Conservation (phyloP, 192 early-diverging fungal genomes). For the Rhizoclosmatium globosum region DNA sequence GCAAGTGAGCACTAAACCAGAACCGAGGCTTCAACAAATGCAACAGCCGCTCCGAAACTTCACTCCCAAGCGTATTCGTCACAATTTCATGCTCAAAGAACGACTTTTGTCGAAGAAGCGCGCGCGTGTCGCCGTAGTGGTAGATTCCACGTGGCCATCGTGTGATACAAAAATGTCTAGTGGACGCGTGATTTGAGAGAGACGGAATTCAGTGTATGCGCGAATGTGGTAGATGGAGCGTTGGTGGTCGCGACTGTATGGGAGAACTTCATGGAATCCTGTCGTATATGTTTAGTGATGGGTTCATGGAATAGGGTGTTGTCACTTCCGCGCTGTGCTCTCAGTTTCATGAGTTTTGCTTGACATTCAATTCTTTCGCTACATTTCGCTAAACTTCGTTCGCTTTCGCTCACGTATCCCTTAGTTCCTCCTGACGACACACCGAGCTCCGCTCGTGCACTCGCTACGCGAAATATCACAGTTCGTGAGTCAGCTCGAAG, state of each 20-base stretch:
- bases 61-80: constrained; percentile 78
- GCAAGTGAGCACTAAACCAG: constrained; percentile 98
- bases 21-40: constrained; percentile 77
- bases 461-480: too few relatives aligned
- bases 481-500: too few relatives aligned
- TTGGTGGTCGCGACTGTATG: constrained; percentile 71
- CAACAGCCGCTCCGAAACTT: constrained; percentile 76
- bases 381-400: too few relatives aligned
- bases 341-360: too few relatives aligned
- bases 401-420: too few relatives aligned
- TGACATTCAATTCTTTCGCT: too few relatives aligned
- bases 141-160: constrained; percentile 96
- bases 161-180: constrained; percentile 94
- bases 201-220: constrained; percentile 81
- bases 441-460: too few relatives aligned
- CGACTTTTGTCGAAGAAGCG: constrained; percentile 73
- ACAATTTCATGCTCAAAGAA: constrained; percentile 79
- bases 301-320: neutral
- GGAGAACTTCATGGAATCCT: constrained; percentile 81
- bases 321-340: too few relatives aligned
- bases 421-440: too few relatives aligned
- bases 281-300: constrained; percentile 5
- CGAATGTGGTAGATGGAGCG: constrained; percentile 88
- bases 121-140: constrained; percentile 71
- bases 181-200: constrained; percentile 75